phyloP scores from a whole-genome alignment of 306 rosid species.

The Fragaria ananassa region DNA sequence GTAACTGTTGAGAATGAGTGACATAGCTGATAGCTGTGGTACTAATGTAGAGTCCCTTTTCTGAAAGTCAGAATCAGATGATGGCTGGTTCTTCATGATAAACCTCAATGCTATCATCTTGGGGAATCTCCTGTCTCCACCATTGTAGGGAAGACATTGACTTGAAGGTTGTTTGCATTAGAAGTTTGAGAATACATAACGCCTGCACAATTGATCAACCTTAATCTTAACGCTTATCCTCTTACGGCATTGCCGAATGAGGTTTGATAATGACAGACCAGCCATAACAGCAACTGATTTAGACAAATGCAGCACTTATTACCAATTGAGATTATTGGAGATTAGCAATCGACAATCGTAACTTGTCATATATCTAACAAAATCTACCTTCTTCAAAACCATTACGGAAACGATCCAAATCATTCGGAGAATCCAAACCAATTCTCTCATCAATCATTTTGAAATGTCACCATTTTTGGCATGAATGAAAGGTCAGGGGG shows the following conservation, averaged over 20 bases:
- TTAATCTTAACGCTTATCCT: not conserved
- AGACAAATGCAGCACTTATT: not conserved
- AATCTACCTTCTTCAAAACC: not conserved
- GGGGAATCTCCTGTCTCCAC: not conserved
- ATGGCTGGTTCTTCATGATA: conserved; percentile 4
- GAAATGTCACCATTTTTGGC: not conserved
- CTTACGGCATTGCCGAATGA: not conserved
- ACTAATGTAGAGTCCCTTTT: not conserved
- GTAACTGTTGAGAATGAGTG: not conserved
- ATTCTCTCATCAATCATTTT: not conserved
- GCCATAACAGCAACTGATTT: not conserved
- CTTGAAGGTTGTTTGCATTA: not conserved
- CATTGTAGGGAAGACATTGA: not conserved
- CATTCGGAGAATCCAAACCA: not conserved
- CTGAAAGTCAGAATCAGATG: conserved; percentile 10
- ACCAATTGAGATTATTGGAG: not conserved
- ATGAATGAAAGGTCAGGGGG: not conserved
- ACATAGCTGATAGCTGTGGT: not conserved
- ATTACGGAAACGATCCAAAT: not conserved
- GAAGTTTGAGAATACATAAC: not conserved
- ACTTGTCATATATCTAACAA: not conserved
- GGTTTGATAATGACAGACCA: not conserved
- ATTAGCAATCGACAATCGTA: not conserved
- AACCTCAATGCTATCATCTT: not conserved
- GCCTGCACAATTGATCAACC: not conserved